Evolutionary conservation across 495 filamentous ascomycete genomes (phyloP).

Genomic region (Lasiosphaeriaceae sp.): DNA sequence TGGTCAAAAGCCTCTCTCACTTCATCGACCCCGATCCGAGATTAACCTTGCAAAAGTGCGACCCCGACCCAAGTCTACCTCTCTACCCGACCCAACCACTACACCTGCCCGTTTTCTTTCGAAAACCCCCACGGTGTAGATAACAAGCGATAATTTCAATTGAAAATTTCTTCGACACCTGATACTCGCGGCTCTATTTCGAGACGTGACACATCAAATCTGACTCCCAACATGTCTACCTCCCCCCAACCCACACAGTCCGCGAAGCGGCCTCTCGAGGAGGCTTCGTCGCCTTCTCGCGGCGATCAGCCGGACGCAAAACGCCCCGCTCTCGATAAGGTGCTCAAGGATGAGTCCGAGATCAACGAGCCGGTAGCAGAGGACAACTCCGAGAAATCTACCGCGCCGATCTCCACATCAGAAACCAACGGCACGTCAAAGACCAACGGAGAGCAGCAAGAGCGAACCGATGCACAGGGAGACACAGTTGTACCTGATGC

Average conservation of each 20-base stretch:
- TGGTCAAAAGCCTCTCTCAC: conserved; percentile 13
- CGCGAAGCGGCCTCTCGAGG: conserved; percentile 92
- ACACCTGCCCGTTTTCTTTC: conserved; percentile 90
- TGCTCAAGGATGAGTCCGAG: conserved; percentile 55
- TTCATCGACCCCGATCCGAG: conserved; percentile 22
- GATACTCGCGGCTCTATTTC: conserved; percentile 10
- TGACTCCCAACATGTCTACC: conserved; percentile 48
- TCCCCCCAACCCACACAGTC: conserved; percentile 53
- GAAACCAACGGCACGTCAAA: conserved; percentile 40
- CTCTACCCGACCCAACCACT: conserved; percentile 35
- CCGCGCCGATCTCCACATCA: conserved; percentile 14
- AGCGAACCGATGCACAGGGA: conserved; percentile 56
- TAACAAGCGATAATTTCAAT: conserved; percentile 47
- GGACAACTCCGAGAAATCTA: conserved; percentile 33
- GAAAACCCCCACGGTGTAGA: conserved; percentile 79
- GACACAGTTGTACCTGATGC: conserved; percentile 75
- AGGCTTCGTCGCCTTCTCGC: conserved; percentile 89
- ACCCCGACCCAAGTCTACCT: conserved; percentile 22
- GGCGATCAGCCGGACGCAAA: conserved; percentile 96
- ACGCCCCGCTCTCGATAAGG: conserved; percentile 91
- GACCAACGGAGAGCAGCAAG: conserved; percentile 51
- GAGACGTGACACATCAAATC: conserved; percentile 29
- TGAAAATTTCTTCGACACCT: conserved; percentile 51
- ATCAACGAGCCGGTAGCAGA: conserved; percentile 34
- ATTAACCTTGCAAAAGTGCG: conserved; percentile 20